Conservation (phyloP, 129 eudicot genomes). For the Erigeron canadensis region DNA sequence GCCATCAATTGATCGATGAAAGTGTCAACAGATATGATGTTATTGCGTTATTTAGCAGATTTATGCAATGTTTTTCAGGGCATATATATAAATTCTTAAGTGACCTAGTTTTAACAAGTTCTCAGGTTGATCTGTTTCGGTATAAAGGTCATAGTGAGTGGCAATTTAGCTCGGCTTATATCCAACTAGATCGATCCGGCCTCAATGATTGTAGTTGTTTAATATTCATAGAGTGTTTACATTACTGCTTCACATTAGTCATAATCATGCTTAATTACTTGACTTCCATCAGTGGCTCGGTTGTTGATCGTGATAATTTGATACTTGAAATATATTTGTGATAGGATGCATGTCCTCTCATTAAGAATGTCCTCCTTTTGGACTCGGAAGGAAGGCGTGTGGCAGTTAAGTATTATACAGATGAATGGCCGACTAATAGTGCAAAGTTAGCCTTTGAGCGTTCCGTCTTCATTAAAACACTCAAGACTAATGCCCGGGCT, state of each 20-base stretch:
- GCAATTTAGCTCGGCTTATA: too few species aligned
- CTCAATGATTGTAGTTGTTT: too few species aligned
- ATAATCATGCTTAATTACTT: not conserved
- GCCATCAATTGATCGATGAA: not conserved
- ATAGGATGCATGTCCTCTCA: slow-evolving; percentile 63
- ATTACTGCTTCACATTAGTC: not conserved
- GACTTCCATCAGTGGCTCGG: not conserved
- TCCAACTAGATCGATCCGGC: too few species aligned
- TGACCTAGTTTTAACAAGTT: too few species aligned
- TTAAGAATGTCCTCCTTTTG: slow-evolving; percentile 69
- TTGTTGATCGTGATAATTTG: not conserved
- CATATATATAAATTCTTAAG: too few species aligned
- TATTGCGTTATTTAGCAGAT: too few species aligned
- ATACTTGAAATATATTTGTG: not conserved
- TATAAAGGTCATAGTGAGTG: too few species aligned
- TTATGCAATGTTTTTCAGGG: not conserved
- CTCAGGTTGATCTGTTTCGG: too few species aligned
- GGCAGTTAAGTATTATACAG: slow-evolving; percentile 73
- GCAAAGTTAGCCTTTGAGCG: slow-evolving; percentile 76
- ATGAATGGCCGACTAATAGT: slow-evolving; percentile 62
- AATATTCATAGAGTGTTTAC: too few species aligned
- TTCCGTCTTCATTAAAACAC: slow-evolving; percentile 71
- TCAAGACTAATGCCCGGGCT: slow-evolving; percentile 77
- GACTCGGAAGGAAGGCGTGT: slow-evolving; percentile 84
- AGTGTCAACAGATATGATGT: too few species aligned